Evolutionary conservation across 1,284 basidiomycete species (phyloP).

Genomic region (Cutaneotrichosporon curvatum): DNA sequence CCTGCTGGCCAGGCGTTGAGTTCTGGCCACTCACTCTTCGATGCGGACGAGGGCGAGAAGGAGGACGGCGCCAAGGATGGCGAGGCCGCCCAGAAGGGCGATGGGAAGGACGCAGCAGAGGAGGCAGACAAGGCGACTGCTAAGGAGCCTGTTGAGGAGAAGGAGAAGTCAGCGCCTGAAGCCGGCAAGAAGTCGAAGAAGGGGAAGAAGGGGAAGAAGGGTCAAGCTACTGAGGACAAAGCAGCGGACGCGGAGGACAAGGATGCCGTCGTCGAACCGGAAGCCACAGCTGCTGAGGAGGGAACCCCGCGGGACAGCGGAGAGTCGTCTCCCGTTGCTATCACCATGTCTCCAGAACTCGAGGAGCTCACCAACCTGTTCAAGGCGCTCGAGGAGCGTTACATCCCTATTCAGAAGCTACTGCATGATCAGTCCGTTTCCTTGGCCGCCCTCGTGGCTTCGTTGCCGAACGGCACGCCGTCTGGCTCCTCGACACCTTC

Average conservation of each 20-base stretch:
- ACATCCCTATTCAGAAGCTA: conserved; percentile 32
- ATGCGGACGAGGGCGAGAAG: conserved; percentile 7
- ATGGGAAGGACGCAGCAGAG: conserved; percentile 1
- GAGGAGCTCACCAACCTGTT: conserved; percentile 26
- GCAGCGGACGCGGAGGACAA: background rate
- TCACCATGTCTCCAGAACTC: conserved; percentile 6
- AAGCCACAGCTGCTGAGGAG: background rate
- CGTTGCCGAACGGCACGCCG: conserved; percentile 16
- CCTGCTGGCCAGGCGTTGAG: conserved; percentile 6
- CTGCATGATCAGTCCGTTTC: conserved; percentile 40
- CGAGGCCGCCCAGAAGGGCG: background rate
- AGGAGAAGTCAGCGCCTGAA: background rate
- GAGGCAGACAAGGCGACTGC: background rate
- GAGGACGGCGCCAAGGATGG: background rate
- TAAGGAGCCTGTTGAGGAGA: background rate
- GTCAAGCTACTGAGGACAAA: too few species aligned
- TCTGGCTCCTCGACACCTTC: background rate
- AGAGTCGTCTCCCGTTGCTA: background rate
- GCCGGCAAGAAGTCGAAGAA: background rate
- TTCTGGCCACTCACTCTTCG: conserved; percentile 9
- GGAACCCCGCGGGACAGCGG: background rate
- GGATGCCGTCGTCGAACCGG: conserved; percentile 1
- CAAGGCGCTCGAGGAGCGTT: conserved; percentile 26
- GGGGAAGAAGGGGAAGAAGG: background rate
- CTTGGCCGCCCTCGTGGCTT: conserved; percentile 27